Evolutionary conservation across 768 basidiomycete species (phyloP), one percentile per base, ranked within the genome.

Genomic region (Kwoniella botswanensis): DNA sequence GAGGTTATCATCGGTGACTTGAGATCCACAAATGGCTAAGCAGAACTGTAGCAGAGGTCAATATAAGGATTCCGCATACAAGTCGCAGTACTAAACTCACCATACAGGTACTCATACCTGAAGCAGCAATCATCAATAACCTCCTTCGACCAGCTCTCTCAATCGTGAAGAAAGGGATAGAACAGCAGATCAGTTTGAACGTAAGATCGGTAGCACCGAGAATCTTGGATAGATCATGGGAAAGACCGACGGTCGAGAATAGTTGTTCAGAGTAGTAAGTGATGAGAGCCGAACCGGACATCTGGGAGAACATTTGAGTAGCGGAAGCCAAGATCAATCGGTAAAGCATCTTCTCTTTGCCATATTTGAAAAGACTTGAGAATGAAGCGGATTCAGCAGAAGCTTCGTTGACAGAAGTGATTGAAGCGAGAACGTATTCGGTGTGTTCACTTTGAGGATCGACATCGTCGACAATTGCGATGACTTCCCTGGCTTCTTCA

Each of bases 161-260:
- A 67, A 74, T 71, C n/a, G 67, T 71, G 67, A 71, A 74, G 67
- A 74, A 74, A 11, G 73, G 65, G 53, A 74, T 74, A 26, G 57
- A 21, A 43, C 70, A 71, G 50, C 73, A 74, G 42, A 74, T 54
- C 42, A 66, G 60, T 54, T 74, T 74, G 61, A 70, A 74, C 18
- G 73, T 74, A 50, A 74, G 64, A 42, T 67, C 70, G 22, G 62
- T 58, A 6, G 73, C 68, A 15, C 70, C 73, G 9, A 74, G 66
- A 41, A 74, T 66, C 29, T 71, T 74, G 15, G 73, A 62, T 3
- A 71, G 35, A 56, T 71, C 64, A 17, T 63, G 55, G 12, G 64
- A 66, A 5, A 74, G 63, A 50, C 73, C 73, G 26, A 74, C 65
- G 17, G 70, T 69, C 18, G 67, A 29, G 67, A 74, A 74, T 26